A percentile compares a stretch with the other conserved stretches of the same genome.
These are phyloP conservation scores for Pogostemon cablin DNA, from an alignment of 257 asterid genomes.

Conservation along the genomic window DNA sequence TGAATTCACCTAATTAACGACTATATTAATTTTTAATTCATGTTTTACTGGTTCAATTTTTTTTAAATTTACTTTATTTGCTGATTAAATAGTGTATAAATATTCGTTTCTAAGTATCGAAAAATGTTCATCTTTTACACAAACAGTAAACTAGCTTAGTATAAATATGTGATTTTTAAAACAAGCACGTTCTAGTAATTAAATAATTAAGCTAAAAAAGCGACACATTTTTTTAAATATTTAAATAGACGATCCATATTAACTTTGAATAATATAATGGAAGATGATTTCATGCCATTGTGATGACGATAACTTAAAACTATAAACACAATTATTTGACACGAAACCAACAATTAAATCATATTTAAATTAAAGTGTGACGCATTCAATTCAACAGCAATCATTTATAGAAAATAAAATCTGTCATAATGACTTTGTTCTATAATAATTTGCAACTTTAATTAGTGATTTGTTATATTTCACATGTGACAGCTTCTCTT, in stretches of 20 bases:
- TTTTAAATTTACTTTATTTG: too few species aligned
- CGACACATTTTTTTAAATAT: background rate
- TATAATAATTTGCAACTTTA: background rate
- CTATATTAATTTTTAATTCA: too few species aligned
- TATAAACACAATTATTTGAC: background rate
- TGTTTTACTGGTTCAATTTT: too few species aligned
- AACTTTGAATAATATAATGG: conserved; percentile 23
- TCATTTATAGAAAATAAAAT: background rate
- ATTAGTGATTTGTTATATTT: background rate
- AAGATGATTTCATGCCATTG: conserved; percentile 37
- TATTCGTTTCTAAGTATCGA: too few species aligned
- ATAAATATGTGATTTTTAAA: too few species aligned
- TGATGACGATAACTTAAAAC: conserved; percentile 19
- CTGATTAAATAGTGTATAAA: too few species aligned
- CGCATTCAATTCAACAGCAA: background rate
- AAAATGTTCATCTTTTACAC: too few species aligned
- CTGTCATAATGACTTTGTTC: background rate
- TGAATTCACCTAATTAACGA: too few species aligned
- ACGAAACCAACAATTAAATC: background rate
- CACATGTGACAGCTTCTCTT: too few species aligned
- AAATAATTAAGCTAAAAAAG: background rate
- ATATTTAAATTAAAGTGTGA: background rate
- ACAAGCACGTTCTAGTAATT: background rate
- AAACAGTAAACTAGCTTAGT: too few species aligned
- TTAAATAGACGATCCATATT: background rate